Percentiles rank a stretch among this genome's conserved stretches.
phyloP scores from a whole-genome alignment of 352 stramenopile species.

The Phytophthora hybrid region DNA sequence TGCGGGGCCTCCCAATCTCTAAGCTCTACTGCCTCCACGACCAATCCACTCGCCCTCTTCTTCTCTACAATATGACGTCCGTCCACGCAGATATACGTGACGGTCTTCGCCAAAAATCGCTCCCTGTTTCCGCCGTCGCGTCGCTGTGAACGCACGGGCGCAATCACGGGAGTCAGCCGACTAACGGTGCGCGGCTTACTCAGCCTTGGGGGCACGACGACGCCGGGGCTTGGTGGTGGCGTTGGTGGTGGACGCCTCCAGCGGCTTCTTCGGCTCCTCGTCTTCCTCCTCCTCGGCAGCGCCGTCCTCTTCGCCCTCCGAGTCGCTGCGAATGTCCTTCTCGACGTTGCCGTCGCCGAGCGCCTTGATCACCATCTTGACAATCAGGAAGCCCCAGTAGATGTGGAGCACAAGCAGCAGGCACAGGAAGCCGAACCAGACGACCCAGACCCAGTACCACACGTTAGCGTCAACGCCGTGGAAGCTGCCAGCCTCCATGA shows the following conservation, averaged over 20 bases:
- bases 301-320: conserved; percentile 61
- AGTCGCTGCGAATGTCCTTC: conserved; percentile 87
- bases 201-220: conserved; percentile 72
- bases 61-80: conserved; percentile 38
- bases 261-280: conserved; percentile 27
- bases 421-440: conserved; percentile 66
- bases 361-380: conserved; percentile 77
- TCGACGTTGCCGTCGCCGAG: conserved; percentile 74
- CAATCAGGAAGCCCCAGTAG: conserved; percentile 82
- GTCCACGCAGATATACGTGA: conserved; percentile 11
- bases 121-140: not conserved
- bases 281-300: conserved; percentile 33
- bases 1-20: conserved; percentile 25
- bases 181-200: conserved; percentile 42
- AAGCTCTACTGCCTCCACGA: conserved; percentile 41
- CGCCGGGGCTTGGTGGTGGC: conserved; percentile 54
- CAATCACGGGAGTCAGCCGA: conserved; percentile 29
- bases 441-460: conserved; percentile 68
- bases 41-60: conserved; percentile 19
- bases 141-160: conserved; percentile 19
- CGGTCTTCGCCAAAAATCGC: conserved; percentile 22
- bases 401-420: conserved; percentile 75
- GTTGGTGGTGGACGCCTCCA: conserved; percentile 21
- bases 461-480: conserved; percentile 42
- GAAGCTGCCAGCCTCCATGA: conserved; percentile 52